A percentile compares a stretch with the other conserved stretches of the same genome.
phyloP scores from a whole-genome alignment of 2,329 filamentous ascomycete species.

The Thermothelomyces thermophilus region DNA sequence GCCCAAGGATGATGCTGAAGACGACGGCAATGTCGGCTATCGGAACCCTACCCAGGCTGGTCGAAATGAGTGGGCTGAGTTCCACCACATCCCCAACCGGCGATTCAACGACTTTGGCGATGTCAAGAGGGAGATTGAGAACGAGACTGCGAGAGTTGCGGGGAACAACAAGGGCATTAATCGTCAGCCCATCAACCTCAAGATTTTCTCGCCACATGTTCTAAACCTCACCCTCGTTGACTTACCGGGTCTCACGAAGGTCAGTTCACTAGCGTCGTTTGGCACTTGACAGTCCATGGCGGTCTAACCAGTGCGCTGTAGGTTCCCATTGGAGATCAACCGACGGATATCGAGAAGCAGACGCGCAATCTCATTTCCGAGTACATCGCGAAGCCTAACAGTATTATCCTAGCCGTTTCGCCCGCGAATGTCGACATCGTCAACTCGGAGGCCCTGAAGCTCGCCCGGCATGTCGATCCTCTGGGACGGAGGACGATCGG shows the following conservation, averaged over 20 bases:
- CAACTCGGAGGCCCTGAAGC: slow-evolving; percentile 94
- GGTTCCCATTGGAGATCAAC: slow-evolving; percentile 97
- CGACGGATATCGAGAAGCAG: slow-evolving; percentile 96
- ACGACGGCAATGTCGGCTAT: slow-evolving; percentile 64
- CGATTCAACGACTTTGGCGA: slow-evolving; percentile 94
- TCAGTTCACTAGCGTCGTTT: slow-evolving; percentile 29
- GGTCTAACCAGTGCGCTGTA: slow-evolving; percentile 30
- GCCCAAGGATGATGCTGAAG: slow-evolving; percentile 64
- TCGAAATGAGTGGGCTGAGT: slow-evolving; percentile 80
- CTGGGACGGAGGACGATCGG: slow-evolving; percentile 92
- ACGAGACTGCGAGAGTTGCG: slow-evolving; percentile 60
- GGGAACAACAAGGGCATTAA: slow-evolving; percentile 99
- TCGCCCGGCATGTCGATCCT: slow-evolving; percentile 93
- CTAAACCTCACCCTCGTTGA: slow-evolving; percentile 95
- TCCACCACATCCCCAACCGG: slow-evolving; percentile 86
- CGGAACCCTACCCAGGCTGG: slow-evolving; percentile 65
- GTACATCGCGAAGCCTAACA: slow-evolving; percentile 98
- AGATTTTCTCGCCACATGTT: slow-evolving; percentile 96
- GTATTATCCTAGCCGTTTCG: slow-evolving; percentile 92
- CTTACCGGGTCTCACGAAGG: slow-evolving; percentile 91
- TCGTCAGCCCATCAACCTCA: slow-evolving; percentile 93
- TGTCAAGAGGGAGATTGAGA: slow-evolving; percentile 92
- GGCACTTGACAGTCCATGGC: slow-evolving; percentile 11
- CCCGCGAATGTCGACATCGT: slow-evolving; percentile 97
- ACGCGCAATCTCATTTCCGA: slow-evolving; percentile 93